Conservation (phyloP, 805 yeast species). For the Candida yuanshanica region DNA sequence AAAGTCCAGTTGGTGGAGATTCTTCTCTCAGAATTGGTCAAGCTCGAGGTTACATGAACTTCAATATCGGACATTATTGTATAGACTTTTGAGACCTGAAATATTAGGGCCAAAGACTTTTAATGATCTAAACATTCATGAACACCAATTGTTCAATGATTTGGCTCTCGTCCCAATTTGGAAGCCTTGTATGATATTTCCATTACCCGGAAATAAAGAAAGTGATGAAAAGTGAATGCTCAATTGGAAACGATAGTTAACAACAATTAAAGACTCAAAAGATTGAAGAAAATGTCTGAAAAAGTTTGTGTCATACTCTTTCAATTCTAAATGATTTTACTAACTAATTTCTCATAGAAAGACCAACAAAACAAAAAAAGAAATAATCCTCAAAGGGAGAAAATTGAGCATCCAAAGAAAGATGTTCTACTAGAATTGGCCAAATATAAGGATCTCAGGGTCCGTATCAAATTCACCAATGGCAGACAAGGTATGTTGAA, state of each 20-base stretch:
- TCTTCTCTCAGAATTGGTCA: slow-evolving; percentile 66
- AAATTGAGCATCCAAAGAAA: slow-evolving; percentile 71
- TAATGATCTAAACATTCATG: neutral
- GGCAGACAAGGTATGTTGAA: slow-evolving; percentile 55
- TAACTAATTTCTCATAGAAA: neutral
- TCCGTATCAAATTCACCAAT: slow-evolving; percentile 76
- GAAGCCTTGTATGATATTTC: neutral
- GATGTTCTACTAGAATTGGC: slow-evolving; percentile 83
- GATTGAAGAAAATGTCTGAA: slow-evolving; percentile 5
- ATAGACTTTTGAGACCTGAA: neutral
- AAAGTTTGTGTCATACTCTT: slow-evolving; percentile 5
- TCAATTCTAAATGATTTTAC: too few relatives aligned
- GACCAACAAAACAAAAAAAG: slow-evolving; percentile 5
- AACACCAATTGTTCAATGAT: neutral
- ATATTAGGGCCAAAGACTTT: too few relatives aligned
- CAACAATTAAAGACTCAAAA: neutral
- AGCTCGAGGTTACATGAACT: slow-evolving; percentile 54
- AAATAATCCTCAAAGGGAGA: slow-evolving; percentile 25
- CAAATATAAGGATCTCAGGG: slow-evolving; percentile 64
- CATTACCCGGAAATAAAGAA: neutral
- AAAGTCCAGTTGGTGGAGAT: slow-evolving; percentile 60
- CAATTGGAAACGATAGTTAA: too few relatives aligned
- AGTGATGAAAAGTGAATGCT: neutral
- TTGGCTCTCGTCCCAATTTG: neutral
- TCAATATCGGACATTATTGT: slow-evolving; percentile 33